These are phyloP conservation scores for Globisporangium acanthophoron DNA, from an alignment of 352 stramenopile genomes.

Conservation along the genomic window DNA sequence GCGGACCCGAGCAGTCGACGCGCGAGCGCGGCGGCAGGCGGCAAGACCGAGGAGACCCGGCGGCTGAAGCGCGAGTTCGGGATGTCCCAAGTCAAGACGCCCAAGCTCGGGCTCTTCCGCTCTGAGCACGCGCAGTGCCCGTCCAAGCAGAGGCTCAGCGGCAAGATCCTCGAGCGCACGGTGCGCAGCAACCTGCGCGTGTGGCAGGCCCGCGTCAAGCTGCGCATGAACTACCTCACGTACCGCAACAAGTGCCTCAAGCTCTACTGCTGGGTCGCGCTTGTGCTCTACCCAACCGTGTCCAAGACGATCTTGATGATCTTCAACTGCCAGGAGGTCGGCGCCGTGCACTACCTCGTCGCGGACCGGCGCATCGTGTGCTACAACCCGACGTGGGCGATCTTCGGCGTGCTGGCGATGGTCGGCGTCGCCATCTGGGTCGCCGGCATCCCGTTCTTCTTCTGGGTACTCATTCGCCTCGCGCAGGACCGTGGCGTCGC, in stretches of 20 bases:
- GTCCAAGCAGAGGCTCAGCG: slow-evolving; percentile 35
- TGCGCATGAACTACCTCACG: slow-evolving; percentile 81
- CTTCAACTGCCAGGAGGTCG: slow-evolving; percentile 79
- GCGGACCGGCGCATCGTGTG: slow-evolving; percentile 62
- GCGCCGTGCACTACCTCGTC: slow-evolving; percentile 51
- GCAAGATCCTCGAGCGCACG: slow-evolving; percentile 51
- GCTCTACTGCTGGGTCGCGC: slow-evolving; percentile 68
- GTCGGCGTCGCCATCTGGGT: slow-evolving; percentile 64
- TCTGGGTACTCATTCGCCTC: slow-evolving; percentile 64
- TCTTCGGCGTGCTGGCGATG: slow-evolving; percentile 56
- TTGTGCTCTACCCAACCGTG: slow-evolving; percentile 72
- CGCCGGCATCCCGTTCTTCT: slow-evolving; percentile 73
- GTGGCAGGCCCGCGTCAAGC: slow-evolving; percentile 70
- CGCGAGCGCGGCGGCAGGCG: neutral
- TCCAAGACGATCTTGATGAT: slow-evolving; percentile 76
- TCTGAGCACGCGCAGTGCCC: slow-evolving; percentile 50
- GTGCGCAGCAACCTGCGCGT: slow-evolving; percentile 69
- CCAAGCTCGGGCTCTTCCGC: slow-evolving; percentile 57
- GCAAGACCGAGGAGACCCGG: slow-evolving; percentile 23
- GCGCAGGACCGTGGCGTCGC: slow-evolving; percentile 54
- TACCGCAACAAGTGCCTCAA: slow-evolving; percentile 81
- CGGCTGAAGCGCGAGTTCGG: slow-evolving; percentile 57
- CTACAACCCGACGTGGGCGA: slow-evolving; percentile 55
- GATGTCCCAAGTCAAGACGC: slow-evolving; percentile 70
- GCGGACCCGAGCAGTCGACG: slow-evolving; percentile 5